A percentile compares a stretch with the other conserved stretches of the same genome.
These are phyloP conservation scores for Teunomyces kruisii DNA, from an alignment of 805 yeast species.

Conservation along the genomic window DNA sequence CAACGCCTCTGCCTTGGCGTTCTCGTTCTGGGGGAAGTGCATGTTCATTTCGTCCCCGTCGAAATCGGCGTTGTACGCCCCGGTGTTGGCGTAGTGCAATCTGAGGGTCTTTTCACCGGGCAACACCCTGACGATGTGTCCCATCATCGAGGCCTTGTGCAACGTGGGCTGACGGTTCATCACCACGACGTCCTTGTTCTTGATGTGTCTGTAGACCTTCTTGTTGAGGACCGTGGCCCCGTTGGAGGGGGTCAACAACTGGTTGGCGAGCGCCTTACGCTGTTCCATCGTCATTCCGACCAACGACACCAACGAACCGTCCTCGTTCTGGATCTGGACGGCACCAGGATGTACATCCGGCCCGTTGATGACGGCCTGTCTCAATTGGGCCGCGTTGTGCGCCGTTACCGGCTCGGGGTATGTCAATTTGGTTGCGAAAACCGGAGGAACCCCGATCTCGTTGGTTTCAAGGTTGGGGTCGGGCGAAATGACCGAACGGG, in stretches of 20 bases:
- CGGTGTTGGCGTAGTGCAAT: constrained; percentile 97
- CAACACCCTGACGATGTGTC: constrained; percentile 93
- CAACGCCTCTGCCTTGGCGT: constrained; percentile 94
- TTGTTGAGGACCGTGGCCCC: constrained; percentile 72
- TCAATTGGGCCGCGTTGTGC: constrained; percentile 82
- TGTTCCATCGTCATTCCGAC: constrained; percentile 91
- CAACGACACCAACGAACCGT: constrained; percentile 78
- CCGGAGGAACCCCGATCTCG: constrained; percentile 99
- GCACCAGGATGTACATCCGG: constrained; percentile 99
- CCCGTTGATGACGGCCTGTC: constrained; percentile 95
- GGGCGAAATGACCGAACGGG: constrained; percentile 98
- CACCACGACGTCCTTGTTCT: constrained; percentile 90
- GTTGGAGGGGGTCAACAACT: constrained; percentile 80
- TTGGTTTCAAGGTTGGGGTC: constrained; percentile 98
- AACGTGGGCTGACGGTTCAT: constrained; percentile 99
- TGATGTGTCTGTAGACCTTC: constrained; percentile 92
- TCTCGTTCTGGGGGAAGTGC: constrained; percentile 98
- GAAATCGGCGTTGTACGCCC: constrained; percentile 98
- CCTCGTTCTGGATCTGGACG: constrained; percentile 91
- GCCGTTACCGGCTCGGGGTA: constrained; percentile 98
- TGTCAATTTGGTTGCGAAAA: constrained; percentile 90
- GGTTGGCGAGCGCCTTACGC: constrained; percentile 92
- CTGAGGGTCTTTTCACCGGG: constrained; percentile 97
- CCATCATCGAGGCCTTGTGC: constrained; percentile 99
- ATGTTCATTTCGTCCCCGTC: constrained; percentile 99